Evolutionary conservation across 164 flowering plant species (phyloP), one percentile per base, ranked within the genome.

Genomic region (Stephania yunnanensis): DNA sequence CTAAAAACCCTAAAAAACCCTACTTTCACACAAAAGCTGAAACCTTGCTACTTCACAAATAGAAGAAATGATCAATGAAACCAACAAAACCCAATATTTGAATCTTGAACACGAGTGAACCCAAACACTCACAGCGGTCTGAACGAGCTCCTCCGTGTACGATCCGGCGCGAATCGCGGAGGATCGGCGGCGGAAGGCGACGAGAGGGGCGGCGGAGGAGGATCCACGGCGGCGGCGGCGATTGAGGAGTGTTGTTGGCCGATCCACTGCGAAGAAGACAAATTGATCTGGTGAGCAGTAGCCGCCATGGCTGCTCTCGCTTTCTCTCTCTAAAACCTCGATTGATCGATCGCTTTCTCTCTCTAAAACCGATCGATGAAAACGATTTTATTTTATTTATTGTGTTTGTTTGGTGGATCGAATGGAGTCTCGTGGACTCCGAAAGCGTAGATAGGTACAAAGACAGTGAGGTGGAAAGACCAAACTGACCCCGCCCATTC

Each of bases 111-210:
- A 13, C 17, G 4, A 53, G 4, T 4, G 25, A 15, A 15, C 22
- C 10, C 22, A 46, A 77, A 46, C 73, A 83, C 89, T 83, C 61
- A 92, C 97, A 20, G 92, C 95, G 77, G 97, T 92, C 69, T 87
- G 83, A 71, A 92, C 84, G 82, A 92, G 95, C 76, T 92, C 97
- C 6, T 92, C 95, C 58, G 91, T 79, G 87, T 89, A 90, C 46
- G 94, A 75, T 45, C 89, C 76, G 63, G 97, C 93, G 30, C 91
- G 89, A 87, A 89, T 83, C 81, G 84, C 84, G 7, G 42, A 36
- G 42, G 42, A 36, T 36, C 42, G 42, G 42, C 89, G 87, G 77
- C 89, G 85, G 70, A 79, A 68, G 22, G 82, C 44, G 68, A 72
- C 65, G 44, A 78, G 82, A 71, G 76, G 20, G 7, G 87, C 65